Evolutionary conservation across 495 filamentous ascomycete genomes (phyloP).

Genomic region (Aspergillus sclerotioniger): DNA sequence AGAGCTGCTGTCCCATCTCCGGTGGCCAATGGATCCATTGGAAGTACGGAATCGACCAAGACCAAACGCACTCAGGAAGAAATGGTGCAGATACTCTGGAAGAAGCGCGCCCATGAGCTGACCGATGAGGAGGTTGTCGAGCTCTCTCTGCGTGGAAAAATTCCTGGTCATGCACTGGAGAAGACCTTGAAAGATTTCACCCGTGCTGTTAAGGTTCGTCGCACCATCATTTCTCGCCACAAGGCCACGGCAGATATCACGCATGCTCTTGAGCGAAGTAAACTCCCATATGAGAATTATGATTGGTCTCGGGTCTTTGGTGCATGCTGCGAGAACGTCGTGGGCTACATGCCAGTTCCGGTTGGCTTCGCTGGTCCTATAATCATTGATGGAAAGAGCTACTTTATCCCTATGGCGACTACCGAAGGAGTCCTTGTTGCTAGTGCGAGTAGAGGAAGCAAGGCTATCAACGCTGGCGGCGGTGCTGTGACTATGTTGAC

Average conservation of each 20-base stretch:
- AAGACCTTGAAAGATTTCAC: slow-evolving; percentile 53
- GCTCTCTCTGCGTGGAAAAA: slow-evolving; percentile 72
- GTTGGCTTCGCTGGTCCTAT: slow-evolving; percentile 84
- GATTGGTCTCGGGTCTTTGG: slow-evolving; percentile 83
- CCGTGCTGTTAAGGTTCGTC: slow-evolving; percentile 78
- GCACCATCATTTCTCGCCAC: slow-evolving; percentile 74
- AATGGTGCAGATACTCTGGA: slow-evolving; percentile 1
- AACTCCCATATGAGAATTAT: slow-evolving; percentile 77
- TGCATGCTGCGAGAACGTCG: slow-evolving; percentile 92
- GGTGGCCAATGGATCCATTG: background rate
- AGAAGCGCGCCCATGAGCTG: background rate
- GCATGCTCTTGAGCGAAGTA: slow-evolving; percentile 66
- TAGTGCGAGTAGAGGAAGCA: slow-evolving; percentile 79
- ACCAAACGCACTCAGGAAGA: background rate
- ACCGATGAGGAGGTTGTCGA: slow-evolving; percentile 40
- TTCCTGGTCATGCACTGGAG: slow-evolving; percentile 77
- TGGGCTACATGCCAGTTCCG: slow-evolving; percentile 85
- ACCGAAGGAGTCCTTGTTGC: slow-evolving; percentile 91
- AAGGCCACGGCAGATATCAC: slow-evolving; percentile 68
- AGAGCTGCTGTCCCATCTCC: background rate
- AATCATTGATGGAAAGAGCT: slow-evolving; percentile 80
- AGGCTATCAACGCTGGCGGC: slow-evolving; percentile 88
- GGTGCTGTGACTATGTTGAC: slow-evolving; percentile 85
- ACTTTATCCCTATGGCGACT: slow-evolving; percentile 90
- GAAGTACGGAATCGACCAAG: background rate